These are phyloP conservation scores for Przewalskia tangutica DNA, from an alignment of 257 asterid genomes.

Conservation along the genomic window DNA sequence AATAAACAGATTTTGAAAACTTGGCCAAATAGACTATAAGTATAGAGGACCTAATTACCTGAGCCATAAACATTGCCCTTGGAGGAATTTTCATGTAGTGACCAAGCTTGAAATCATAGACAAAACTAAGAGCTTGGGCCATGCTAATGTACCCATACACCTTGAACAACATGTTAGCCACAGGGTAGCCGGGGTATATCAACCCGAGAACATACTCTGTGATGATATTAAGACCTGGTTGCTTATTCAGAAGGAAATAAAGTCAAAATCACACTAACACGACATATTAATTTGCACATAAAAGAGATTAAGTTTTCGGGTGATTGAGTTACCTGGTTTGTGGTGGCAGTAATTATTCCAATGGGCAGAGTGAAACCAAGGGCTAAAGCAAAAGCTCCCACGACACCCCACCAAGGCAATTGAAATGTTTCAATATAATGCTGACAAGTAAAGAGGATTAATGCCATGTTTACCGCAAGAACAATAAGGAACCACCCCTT, in stretches of 20 bases:
- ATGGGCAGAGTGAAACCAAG: constrained; percentile 45
- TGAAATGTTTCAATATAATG: constrained; percentile 26
- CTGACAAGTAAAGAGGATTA: constrained; percentile 19
- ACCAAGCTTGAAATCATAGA: constrained; percentile 54
- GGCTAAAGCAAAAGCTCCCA: constrained; percentile 38
- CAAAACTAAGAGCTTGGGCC: constrained; percentile 41
- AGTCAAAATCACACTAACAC: neutral
- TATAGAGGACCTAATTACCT: constrained; percentile 23
- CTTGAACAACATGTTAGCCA: constrained; percentile 54
- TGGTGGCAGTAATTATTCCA: constrained; percentile 43
- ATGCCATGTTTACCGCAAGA: constrained; percentile 21
- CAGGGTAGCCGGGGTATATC: constrained; percentile 39
- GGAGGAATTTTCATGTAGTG: constrained; percentile 74
- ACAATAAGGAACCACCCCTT: constrained; percentile 44
- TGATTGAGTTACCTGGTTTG: constrained; percentile 37
- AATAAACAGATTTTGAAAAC: no score
- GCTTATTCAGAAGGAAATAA: constrained; percentile 6
- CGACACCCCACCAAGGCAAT: constrained; percentile 57
- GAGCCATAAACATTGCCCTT: constrained; percentile 51
- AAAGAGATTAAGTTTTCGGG: neutral
- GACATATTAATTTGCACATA: neutral
- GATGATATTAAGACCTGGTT: constrained; percentile 42
- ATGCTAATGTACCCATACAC: constrained; percentile 60
- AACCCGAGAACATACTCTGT: constrained; percentile 54
- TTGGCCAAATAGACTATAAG: no score